A percentile compares a stretch with the other conserved stretches of the same genome.
Conservation (phyloP, 768 basidiomycete genomes). For the Suillus subluteus region DNA sequence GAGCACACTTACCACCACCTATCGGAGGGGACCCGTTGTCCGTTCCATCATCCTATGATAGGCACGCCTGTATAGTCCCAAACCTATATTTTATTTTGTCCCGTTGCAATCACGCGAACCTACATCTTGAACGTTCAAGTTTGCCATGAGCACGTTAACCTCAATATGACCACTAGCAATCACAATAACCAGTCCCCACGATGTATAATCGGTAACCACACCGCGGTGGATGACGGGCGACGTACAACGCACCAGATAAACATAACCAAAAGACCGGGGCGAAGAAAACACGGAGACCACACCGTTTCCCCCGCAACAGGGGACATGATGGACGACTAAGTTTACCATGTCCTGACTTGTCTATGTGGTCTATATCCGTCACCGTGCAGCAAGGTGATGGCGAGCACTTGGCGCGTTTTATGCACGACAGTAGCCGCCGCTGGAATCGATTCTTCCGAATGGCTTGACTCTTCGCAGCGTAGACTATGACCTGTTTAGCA, state of each 20-base stretch:
- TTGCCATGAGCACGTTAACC: neutral
- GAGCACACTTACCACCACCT: constrained; percentile 40
- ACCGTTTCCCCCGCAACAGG: constrained; percentile 62
- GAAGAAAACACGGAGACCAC: constrained; percentile 55
- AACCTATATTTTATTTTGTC: neutral
- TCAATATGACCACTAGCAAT: neutral
- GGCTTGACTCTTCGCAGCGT: neutral
- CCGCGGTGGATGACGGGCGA: neutral
- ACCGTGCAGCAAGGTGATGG: neutral
- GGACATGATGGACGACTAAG: constrained; percentile 49
- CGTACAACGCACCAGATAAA: constrained; percentile 43
- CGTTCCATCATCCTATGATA: constrained; percentile 52
- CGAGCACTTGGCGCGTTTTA: constrained; percentile 55
- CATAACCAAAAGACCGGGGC: constrained; percentile 48
- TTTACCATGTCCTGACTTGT: constrained; percentile 55
- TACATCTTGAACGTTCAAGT: neutral
- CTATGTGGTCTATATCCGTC: neutral
- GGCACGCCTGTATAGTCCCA: constrained; percentile 45
- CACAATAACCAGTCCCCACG: neutral
- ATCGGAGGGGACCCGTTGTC: constrained; percentile 50
- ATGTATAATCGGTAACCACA: neutral
- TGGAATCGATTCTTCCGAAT: constrained; percentile 17
- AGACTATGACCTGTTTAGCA: constrained; percentile 39
- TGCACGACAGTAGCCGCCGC: constrained; percentile 66
- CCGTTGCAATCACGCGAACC: neutral